Base-by-base conservation (phyloP, 306 rosid genomes). In the Vachellia collinsii region DNA sequence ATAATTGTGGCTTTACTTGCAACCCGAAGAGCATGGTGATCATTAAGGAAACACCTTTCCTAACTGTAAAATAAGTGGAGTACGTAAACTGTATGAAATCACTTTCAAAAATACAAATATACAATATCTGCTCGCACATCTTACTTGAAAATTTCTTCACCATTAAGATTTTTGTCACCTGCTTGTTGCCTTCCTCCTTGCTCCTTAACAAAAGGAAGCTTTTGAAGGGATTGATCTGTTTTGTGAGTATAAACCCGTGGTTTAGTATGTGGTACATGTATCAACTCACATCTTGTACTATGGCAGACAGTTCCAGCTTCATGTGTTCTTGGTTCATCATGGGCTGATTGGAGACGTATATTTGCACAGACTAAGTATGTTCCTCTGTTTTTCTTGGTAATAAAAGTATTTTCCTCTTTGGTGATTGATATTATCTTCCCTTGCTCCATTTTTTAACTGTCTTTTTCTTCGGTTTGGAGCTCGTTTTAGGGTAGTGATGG, bases 271-370 rank as follows among this genome's bases (percentile, higher is more conserved):
- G 6, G 37, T 38, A 71, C 53, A 6, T 71, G 50, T 37, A 51
- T 58, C 29, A 66, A 78, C 81, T 62, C 37, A 73, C 42, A 0
- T 51, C 75, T 54, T 39, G 23, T 72, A 37, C 77, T 80, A 66
- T 81, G 78, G 51, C 90, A 95, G 99, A 85, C 71, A 63, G 96
- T 88, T 83, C 98, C 98, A 46, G 92, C 98, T 23, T 84, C 98
- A 13, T 89, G 92, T 79, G 94, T 90, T 76, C 87, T 91, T 76
- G 97, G 98, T 54, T 85, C 90, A 36, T 95, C 94, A 0, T 91
- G 97, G 96, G 87, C 81, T 34, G 89, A 93, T 77, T 95, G 98
- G 99, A 89, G 82, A 72, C 90, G 96, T 36, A 74, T 95, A 77
- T 90, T 93, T 89, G 96, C 90, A 22, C 85, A 86, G 42, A 79